Conservation (phyloP, 176 grass and related monocot genomes). For the Musa schizocarpa region DNA sequence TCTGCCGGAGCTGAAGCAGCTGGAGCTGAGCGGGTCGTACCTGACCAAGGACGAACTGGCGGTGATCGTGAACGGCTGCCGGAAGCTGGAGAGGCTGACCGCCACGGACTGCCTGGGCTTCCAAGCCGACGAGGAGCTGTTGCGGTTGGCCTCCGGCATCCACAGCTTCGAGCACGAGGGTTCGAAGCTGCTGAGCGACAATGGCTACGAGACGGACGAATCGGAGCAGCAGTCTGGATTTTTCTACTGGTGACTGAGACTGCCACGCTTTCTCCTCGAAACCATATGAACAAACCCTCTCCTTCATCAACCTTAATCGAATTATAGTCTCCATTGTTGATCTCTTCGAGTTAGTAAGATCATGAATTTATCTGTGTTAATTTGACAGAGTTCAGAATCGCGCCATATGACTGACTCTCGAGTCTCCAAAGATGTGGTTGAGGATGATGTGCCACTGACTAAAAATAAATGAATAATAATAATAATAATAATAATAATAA, state of each 20-base stretch:
- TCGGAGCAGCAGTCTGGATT: conserved; percentile 8
- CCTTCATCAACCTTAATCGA: no score
- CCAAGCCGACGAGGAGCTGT: conserved; percentile 10
- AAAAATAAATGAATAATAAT: no score
- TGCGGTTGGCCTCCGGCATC: background rate
- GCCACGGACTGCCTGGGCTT: conserved; percentile 10
- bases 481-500: no score
- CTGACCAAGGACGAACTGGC: conserved; percentile 14
- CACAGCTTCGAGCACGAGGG: conserved; percentile 10
- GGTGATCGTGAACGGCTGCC: conserved; percentile 2
- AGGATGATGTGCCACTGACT: no score
- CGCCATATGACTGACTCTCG: no score
- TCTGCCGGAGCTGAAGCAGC: conserved; percentile 3
- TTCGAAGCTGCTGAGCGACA: conserved; percentile 8
- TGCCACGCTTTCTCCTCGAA: no score
- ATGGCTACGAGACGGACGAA: conserved; percentile 13
- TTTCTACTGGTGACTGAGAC: background rate
- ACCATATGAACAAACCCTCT: no score
- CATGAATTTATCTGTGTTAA: no score
- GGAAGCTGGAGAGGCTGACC: conserved; percentile 5
- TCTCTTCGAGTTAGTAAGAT: no score
- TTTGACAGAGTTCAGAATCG: no score
- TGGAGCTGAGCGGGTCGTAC: conserved; percentile 16
- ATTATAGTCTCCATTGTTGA: no score
- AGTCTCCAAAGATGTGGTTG: no score